Evolutionary conservation across 345 rosid genomes (phyloP).

Genomic region (Cardamine chenopodiifolia): DNA sequence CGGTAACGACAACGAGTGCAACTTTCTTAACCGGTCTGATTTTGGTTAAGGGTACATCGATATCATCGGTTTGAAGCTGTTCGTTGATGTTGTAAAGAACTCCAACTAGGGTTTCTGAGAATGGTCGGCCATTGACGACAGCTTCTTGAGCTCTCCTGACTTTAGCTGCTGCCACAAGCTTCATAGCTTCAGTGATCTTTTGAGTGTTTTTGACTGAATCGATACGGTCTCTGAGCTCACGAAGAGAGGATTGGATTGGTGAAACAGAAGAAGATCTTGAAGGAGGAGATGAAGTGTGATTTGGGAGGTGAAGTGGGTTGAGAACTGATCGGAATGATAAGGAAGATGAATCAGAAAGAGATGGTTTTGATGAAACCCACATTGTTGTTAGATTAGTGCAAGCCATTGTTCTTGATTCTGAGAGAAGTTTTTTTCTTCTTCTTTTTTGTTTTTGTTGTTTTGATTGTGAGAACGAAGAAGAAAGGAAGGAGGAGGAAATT

Average conservation of each 20-base stretch:
- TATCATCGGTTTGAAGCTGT: conserved; percentile 83
- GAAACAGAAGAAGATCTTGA: conserved; percentile 58
- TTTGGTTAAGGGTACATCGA: conserved; percentile 80
- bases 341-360: conserved; percentile 73
- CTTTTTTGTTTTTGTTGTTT: conserved; percentile 11
- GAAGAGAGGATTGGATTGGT: conserved; percentile 74
- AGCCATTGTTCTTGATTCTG: conserved; percentile 52
- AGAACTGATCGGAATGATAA: conserved; percentile 71
- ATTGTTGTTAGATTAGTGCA: conserved; percentile 81
- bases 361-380: conserved; percentile 77
- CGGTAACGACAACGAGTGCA: conserved; percentile 87
- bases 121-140: conserved; percentile 85
- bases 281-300: conserved; percentile 41
- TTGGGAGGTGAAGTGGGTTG: conserved; percentile 63
- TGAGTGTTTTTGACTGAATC: conserved; percentile 89
- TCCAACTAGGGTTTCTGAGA: conserved; percentile 88
- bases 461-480: conserved; percentile 28
- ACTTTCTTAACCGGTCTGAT: conserved; percentile 95
- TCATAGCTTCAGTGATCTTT: conserved; percentile 99
- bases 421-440: conserved; percentile 14
- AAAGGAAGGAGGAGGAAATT: conserved; percentile 13
- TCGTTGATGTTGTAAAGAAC: conserved; percentile 96
- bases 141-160: conserved; percentile 98
- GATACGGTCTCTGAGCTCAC: conserved; percentile 78
- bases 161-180: conserved; percentile 95